These are phyloP conservation scores for Torulaspora indica DNA, from an alignment of 805 yeast genomes.

Conservation along the genomic window DNA sequence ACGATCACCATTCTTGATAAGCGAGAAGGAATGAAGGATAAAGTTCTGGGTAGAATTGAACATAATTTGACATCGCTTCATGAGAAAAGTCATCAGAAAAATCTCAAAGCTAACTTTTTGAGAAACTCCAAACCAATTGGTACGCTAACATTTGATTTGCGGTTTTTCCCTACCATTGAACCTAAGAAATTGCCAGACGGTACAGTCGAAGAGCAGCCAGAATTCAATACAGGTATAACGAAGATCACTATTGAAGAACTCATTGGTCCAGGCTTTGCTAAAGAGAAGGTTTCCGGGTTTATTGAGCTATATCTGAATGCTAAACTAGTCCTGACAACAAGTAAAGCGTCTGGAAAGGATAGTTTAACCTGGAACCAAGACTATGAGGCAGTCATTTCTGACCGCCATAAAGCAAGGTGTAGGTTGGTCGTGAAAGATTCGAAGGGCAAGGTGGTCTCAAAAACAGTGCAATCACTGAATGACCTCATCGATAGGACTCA, in stretches of 20 bases:
- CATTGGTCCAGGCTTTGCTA: conserved; percentile 34
- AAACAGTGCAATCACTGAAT: conserved; percentile 51
- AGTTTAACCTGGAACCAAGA: conserved; percentile 62
- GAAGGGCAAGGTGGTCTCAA: conserved; percentile 53
- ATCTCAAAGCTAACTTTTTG: conserved; percentile 53
- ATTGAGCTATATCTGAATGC: conserved; percentile 69
- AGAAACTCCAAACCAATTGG: conserved; percentile 86
- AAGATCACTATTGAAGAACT: conserved; percentile 46
- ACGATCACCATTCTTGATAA: conserved; percentile 66
- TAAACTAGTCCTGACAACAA: conserved; percentile 53
- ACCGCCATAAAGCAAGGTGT: conserved; percentile 66
- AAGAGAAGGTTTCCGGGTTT: conserved; percentile 55
- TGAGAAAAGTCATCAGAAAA: conserved; percentile 46
- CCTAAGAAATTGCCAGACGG: conserved; percentile 68
- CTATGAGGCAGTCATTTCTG: conserved; percentile 63
- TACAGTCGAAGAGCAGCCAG: conserved; percentile 79
- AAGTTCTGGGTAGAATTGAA: conserved; percentile 69
- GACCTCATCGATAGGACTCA: conserved; percentile 73
- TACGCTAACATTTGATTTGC: conserved; percentile 60
- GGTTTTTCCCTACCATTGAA: conserved; percentile 68
- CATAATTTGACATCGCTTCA: conserved; percentile 65
- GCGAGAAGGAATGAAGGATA: conserved; percentile 70
- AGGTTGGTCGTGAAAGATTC: conserved; percentile 63
- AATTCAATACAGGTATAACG: conserved; percentile 88
- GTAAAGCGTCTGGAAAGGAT: conserved; percentile 44